A percentile compares a stretch with the other conserved stretches of the same genome.
phyloP scores from a whole-genome alignment of 495 filamentous ascomycete genomes.

The Lentithecium fluviatile region DNA sequence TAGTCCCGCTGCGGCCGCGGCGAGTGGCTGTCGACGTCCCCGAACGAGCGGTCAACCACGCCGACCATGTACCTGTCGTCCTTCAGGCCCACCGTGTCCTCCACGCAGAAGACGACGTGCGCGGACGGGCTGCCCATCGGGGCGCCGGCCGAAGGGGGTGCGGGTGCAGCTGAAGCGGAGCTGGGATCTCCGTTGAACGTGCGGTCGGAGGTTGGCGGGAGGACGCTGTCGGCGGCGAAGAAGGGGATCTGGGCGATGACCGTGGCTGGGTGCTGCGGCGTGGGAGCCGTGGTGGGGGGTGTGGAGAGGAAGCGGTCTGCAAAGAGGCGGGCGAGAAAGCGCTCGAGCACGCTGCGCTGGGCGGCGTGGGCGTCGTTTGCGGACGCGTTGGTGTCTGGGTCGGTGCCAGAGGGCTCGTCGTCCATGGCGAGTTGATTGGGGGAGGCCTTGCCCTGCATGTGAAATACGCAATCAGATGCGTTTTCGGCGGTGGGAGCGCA shows the following conservation, averaged over 20 bases:
- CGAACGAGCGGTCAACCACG: constrained; percentile 41
- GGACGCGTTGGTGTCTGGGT: not conserved
- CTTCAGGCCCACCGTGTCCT: constrained; percentile 38
- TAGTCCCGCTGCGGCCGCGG: constrained; percentile 38
- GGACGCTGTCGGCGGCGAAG: not conserved
- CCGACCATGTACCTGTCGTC: constrained; percentile 34
- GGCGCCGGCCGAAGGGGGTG: not conserved
- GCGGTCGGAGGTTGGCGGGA: too few relatives aligned
- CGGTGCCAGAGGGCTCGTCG: not conserved
- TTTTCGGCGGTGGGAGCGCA: too few relatives aligned
- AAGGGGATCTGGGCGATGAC: not conserved
- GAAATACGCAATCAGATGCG: not conserved
- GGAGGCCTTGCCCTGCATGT: not conserved
- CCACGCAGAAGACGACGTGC: constrained; percentile 32
- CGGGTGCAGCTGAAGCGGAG: too few relatives aligned
- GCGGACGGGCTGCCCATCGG: not conserved
- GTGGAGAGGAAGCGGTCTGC: not conserved
- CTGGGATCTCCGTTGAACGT: too few relatives aligned
- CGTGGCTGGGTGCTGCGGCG: not conserved
- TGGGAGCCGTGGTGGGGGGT: not conserved
- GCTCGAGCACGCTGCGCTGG: not conserved
- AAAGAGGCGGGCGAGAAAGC: not conserved
- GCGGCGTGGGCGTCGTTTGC: not conserved
- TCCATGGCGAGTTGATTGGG: not conserved
- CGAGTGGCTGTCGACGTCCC: constrained; percentile 42